Evolutionary conservation across 2,329 filamentous ascomycete species (phyloP).

Genomic region (Apiospora kogelbergensis): DNA sequence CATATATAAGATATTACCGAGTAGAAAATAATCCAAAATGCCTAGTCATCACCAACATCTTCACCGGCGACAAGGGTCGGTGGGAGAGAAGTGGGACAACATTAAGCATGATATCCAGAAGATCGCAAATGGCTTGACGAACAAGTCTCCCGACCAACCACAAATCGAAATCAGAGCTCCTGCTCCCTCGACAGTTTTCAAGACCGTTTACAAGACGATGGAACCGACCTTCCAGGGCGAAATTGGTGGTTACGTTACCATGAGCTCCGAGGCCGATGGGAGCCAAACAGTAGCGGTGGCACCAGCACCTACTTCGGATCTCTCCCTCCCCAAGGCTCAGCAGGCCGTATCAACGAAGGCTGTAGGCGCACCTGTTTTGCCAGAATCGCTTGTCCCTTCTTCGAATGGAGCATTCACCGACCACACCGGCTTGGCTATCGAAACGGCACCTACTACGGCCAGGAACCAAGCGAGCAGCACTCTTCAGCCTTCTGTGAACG

Average conservation of each 20-base stretch:
- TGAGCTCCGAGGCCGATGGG: conserved; percentile 27
- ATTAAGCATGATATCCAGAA: conserved; percentile 28
- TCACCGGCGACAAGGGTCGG: conserved; percentile 22
- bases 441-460: conserved; percentile 28
- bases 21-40: conserved; percentile 18
- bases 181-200: conserved; percentile 30
- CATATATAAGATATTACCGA: conserved; percentile 2
- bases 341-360: conserved; percentile 12
- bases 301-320: background rate
- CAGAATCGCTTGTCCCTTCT: conserved; percentile 22
- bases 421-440: conserved; percentile 27
- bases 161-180: conserved; percentile 19
- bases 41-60: conserved; percentile 25
- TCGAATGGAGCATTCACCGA: conserved; percentile 29
- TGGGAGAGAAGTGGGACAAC: conserved; percentile 23
- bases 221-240: conserved; percentile 40
- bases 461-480: conserved; percentile 20
- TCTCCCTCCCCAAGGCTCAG: conserved; percentile 7
- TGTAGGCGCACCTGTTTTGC: conserved; percentile 18
- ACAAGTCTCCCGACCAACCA: conserved; percentile 5
- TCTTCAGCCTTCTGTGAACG: conserved; percentile 16
- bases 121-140: conserved; percentile 26
- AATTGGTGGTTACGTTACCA: conserved; percentile 42
- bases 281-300: conserved; percentile 16
- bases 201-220: conserved; percentile 43